A percentile compares a stretch with the other conserved stretches of the same genome.
These are phyloP conservation scores for Lentinula sp. DNA, from an alignment of 768 basidiomycete genomes.

Conservation along the genomic window DNA sequence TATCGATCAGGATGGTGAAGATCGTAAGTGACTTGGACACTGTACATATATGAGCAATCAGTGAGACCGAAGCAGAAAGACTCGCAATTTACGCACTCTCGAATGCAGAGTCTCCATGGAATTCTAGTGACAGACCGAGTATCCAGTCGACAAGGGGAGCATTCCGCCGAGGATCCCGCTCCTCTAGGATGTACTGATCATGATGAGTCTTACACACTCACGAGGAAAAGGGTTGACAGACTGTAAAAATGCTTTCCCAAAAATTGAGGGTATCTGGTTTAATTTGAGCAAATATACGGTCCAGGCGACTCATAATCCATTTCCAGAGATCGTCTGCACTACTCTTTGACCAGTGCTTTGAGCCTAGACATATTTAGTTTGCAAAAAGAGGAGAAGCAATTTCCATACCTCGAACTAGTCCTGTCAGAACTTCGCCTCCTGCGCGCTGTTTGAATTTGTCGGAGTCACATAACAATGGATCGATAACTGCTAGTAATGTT, in stretches of 20 bases:
- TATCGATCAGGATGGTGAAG: slow-evolving; percentile 61
- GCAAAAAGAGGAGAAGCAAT: not conserved
- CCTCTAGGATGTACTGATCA: slow-evolving; percentile 44
- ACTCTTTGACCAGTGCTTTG: slow-evolving; percentile 75
- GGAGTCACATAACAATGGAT: slow-evolving; percentile 53
- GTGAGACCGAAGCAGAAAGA: not conserved
- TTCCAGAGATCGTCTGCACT: slow-evolving; percentile 55
- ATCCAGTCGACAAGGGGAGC: slow-evolving; percentile 74
- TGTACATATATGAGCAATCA: slow-evolving; percentile 21
- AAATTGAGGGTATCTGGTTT: slow-evolving; percentile 79
- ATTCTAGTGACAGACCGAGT: slow-evolving; percentile 69
- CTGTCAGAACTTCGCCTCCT: slow-evolving; percentile 43
- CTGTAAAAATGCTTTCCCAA: slow-evolving; percentile 66
- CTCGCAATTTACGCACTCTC: slow-evolving; percentile 46
- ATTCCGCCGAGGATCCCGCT: slow-evolving; percentile 77
- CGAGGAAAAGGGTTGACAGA: slow-evolving; percentile 19
- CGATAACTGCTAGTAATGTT: slow-evolving; percentile 46
- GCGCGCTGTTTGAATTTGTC: slow-evolving; percentile 88
- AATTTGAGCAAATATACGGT: slow-evolving; percentile 63
- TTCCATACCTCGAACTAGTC: slow-evolving; percentile 5
- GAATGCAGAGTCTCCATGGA: slow-evolving; percentile 82
- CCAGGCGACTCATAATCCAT: slow-evolving; percentile 62
- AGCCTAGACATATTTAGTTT: slow-evolving; percentile 36
- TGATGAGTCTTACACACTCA: slow-evolving; percentile 1
- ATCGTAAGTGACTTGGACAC: slow-evolving; percentile 73